Evolutionary conservation across 148 eudicot genomes (phyloP).

Genomic region (Oxyria digyna): DNA sequence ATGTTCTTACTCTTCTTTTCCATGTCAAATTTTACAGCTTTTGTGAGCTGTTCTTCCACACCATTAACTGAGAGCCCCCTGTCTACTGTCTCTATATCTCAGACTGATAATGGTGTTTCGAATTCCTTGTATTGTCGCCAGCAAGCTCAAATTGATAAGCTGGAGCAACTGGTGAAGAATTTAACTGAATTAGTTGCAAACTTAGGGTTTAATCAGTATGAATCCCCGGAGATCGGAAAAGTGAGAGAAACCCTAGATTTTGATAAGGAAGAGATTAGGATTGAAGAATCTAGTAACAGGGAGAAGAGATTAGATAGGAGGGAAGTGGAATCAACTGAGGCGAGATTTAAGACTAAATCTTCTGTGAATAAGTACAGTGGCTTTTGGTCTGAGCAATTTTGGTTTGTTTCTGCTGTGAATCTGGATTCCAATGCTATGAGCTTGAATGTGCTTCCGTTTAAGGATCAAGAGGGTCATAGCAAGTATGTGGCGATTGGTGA

Average conservation of each 20-base stretch:
- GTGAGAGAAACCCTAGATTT: conserved; percentile 9
- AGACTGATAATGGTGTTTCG: not conserved
- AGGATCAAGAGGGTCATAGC: conserved; percentile 62
- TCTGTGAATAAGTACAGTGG: conserved; percentile 55
- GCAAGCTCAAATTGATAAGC: conserved; percentile 58
- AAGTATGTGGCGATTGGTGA: conserved; percentile 88
- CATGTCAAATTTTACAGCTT: conserved; percentile 12
- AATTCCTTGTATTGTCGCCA: conserved; percentile 18
- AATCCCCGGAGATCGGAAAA: conserved; percentile 5
- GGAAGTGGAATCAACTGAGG: conserved; percentile 15
- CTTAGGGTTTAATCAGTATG: conserved; percentile 43
- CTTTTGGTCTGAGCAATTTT: conserved; percentile 86
- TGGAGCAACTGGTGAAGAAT: conserved; percentile 57
- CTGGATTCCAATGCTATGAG: conserved; percentile 49
- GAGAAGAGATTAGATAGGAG: not conserved
- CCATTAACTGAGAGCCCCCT: conserved; percentile 12
- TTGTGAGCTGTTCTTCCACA: conserved; percentile 13
- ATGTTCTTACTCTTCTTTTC: conserved; percentile 18
- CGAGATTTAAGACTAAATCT: conserved; percentile 13
- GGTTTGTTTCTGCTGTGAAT: conserved; percentile 72
- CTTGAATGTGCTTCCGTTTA: conserved; percentile 56
- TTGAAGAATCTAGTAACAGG: conserved; percentile 5
- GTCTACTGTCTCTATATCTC: not conserved
- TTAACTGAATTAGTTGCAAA: conserved; percentile 46
- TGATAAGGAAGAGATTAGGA: conserved; percentile 4